phyloP scores from a whole-genome alignment of 2,329 filamentous ascomycete species.

The Xylaria sp. region DNA sequence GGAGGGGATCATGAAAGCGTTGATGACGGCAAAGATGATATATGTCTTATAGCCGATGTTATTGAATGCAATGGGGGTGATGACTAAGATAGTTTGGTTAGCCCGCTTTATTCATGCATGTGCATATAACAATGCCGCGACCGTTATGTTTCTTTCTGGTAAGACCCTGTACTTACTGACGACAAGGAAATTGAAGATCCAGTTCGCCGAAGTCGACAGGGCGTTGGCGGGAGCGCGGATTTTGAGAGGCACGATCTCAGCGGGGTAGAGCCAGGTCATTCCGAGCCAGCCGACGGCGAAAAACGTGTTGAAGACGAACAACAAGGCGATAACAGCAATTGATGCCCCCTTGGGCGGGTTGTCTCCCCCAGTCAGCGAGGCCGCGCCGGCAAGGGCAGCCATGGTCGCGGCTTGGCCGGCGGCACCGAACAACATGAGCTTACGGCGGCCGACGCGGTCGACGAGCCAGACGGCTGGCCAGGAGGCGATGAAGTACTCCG shows the following conservation, averaged over 20 bases:
- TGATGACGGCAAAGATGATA: constrained; percentile 74
- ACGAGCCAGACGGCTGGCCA: constrained; percentile 71
- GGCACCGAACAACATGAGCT: constrained; percentile 77
- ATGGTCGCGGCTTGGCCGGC: constrained; percentile 72
- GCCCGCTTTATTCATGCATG: not conserved
- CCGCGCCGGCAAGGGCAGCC: constrained; percentile 66
- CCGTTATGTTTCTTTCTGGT: not conserved
- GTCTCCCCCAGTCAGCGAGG: constrained; percentile 44
- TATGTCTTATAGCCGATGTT: constrained; percentile 71
- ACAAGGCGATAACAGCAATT: constrained; percentile 52
- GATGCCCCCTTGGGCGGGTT: constrained; percentile 43
- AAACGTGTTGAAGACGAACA: constrained; percentile 65
- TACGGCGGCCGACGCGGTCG: constrained; percentile 73
- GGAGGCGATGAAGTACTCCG: constrained; percentile 64
- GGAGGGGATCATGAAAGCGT: constrained; percentile 67
- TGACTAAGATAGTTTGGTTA: constrained; percentile 51
- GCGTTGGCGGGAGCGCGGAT: constrained; percentile 69
- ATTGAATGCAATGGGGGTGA: constrained; percentile 68
- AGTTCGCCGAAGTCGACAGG: constrained; percentile 61
- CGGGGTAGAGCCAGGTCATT: constrained; percentile 69
- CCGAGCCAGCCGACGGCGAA: constrained; percentile 65
- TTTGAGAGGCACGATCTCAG: constrained; percentile 64
- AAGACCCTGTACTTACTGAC: constrained; percentile 55
- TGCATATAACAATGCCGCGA: too few species aligned
- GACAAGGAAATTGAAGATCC: constrained; percentile 72